A percentile compares a stretch with the other conserved stretches of the same genome.
Conservation (phyloP, 176 grass and related monocot species). For the Carex scoparia region DNA sequence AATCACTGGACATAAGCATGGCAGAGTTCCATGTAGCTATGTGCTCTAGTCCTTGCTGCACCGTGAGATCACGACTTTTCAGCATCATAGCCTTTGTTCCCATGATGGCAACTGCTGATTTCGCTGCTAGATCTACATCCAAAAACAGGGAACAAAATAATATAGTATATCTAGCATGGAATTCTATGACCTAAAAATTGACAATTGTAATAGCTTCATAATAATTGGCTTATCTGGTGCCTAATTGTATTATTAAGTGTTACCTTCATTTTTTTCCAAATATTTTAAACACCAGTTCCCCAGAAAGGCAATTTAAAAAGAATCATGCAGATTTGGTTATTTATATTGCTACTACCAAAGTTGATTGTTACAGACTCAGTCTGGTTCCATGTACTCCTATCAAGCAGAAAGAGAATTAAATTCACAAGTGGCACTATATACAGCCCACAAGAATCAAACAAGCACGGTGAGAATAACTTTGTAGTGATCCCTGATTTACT, state of each 20-base stretch:
- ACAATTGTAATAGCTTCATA: background rate
- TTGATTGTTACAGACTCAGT: background rate
- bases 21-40: slow-evolving; percentile 73
- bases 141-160: background rate
- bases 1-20: slow-evolving; percentile 74
- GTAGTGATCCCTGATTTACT: background rate
- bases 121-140: slow-evolving; percentile 65
- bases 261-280: background rate
- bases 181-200: background rate
- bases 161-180: background rate
- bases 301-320: background rate
- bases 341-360: background rate
- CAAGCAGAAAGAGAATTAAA: background rate
- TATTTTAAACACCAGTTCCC: background rate
- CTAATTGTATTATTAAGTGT: background rate
- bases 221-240: background rate
- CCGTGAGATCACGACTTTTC: slow-evolving; percentile 73
- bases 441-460: background rate
- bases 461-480: background rate
- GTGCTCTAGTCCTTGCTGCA: slow-evolving; percentile 82
- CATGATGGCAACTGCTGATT: slow-evolving; percentile 71
- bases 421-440: background rate
- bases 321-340: background rate
- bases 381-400: background rate
- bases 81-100: slow-evolving; percentile 74